Evolutionary conservation across 768 basidiomycete species (phyloP), one percentile per base, ranked within the genome.

Genomic region (Lepiota venenata): DNA sequence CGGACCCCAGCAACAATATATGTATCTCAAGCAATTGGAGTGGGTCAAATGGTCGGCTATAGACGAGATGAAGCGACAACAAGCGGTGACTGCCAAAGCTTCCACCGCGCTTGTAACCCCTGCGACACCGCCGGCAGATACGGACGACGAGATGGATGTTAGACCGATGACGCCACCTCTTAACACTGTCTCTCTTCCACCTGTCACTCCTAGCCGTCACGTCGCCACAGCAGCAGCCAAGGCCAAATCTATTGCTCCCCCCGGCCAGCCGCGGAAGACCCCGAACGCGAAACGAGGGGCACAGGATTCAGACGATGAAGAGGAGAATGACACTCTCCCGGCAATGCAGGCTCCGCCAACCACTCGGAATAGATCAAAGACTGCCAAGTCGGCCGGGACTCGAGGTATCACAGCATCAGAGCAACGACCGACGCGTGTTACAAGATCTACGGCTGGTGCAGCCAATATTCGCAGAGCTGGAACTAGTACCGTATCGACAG

Each of bases 41-140:
- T 97, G 93, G 93, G 79, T 84, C 15, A 91, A 92, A 63, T 96
- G 94, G 93, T 84, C 91, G 1, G 93, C 93, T 4, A 77, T 84
- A 2, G 93, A 97, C 64, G 91, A 93, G 63, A 74, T 85, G 58
- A 81, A 78, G 64, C 83, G 74, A 66, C 65, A 62, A 43, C 81
- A 77, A 52, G 68, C 72, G 0, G 68, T 73, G 0, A 65, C 74
- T 18, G 62, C 71, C 4, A 55, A 66, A 38, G 67, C 68, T 11
- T 61, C 77, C 8, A 68, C 76, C 14, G 55, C 63, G 4, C 64
- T 87, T 21, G 80, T 88, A 38, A 83, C 87, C 9, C 88, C 89
- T 4, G 88, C 83, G 1, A 91, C 90, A 35, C 89, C 90, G 10
- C 88, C 90, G 6, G 87, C 88, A 22, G 91, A 93, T 60, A 74